phyloP scores from a whole-genome alignment of 306 rosid species.

The Quercus wislizeni region DNA sequence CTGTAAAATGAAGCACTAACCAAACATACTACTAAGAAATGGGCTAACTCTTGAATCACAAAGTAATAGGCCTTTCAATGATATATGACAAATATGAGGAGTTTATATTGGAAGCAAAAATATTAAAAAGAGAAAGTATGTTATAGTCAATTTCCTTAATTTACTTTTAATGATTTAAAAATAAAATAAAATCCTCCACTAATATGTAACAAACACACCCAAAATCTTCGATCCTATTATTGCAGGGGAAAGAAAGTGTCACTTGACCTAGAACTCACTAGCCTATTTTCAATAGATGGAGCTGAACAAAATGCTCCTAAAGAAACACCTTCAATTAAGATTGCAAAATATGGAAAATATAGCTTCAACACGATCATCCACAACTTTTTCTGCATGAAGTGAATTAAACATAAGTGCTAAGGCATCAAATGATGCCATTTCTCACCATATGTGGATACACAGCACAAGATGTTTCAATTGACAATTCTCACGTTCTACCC shows the following conservation, averaged over 20 bases:
- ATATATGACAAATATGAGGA: background rate
- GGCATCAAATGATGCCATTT: background rate
- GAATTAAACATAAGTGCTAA: background rate
- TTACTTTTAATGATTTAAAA: background rate
- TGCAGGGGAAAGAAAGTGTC: too few species aligned
- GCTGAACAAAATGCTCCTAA: slow-evolving; percentile 3
- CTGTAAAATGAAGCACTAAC: slow-evolving; percentile 1
- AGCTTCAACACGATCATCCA: background rate
- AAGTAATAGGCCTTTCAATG: background rate
- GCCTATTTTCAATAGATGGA: background rate
- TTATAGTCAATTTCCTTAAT: background rate
- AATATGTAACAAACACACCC: background rate
- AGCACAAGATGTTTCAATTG: background rate
- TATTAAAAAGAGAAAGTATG: background rate
- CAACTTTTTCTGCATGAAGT: background rate
- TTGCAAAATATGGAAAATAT: background rate
- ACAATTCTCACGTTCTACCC: slow-evolving; percentile 7
- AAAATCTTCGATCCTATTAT: too few species aligned
- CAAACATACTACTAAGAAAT: background rate
- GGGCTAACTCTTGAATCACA: slow-evolving; percentile 3
- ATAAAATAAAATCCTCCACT: background rate
- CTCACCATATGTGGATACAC: slow-evolving; percentile 3
- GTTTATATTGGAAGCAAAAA: slow-evolving; percentile 5
- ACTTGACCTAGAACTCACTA: too few species aligned
- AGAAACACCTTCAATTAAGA: slow-evolving; percentile 1